A percentile compares a stretch with the other conserved stretches of the same genome.
Conservation (phyloP, 2,329 filamentous ascomycete species). For the Paraphoma chrysanthemicola region DNA sequence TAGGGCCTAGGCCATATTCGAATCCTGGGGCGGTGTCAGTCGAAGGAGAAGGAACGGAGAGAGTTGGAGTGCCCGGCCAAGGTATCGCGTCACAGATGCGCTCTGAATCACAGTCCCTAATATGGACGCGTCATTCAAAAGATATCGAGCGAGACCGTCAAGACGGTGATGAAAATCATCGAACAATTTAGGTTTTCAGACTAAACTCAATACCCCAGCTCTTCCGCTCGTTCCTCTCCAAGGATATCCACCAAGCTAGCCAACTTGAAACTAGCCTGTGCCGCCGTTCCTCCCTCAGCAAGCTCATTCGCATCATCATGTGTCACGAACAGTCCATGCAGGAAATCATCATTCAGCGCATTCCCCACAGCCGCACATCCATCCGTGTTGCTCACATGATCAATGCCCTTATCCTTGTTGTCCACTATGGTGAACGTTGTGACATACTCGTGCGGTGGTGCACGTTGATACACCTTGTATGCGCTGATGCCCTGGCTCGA, state of each 20-base stretch:
- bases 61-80: no score
- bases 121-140: no score
- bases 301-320: conserved; percentile 64
- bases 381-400: conserved; percentile 62
- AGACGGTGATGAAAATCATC: no score
- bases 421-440: conserved; percentile 57
- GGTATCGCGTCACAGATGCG: no score
- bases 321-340: conserved; percentile 56
- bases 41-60: no score
- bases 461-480: conserved; percentile 60
- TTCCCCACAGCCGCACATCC: conserved; percentile 58
- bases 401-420: conserved; percentile 53
- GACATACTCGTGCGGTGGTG: conserved; percentile 58
- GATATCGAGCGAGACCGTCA: no score
- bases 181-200: no score
- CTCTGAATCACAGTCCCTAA: no score
- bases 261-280: conserved; percentile 60
- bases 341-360: conserved; percentile 48
- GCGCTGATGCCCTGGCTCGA: conserved; percentile 62
- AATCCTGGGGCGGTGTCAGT: no score
- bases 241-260: conserved; percentile 36
- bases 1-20: no score
- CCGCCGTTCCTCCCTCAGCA: conserved; percentile 53
- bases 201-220: conserved; percentile 26
- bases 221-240: conserved; percentile 25